Conservation (phyloP, 1,284 basidiomycete species). For the Trichosporon coremiiforme region DNA sequence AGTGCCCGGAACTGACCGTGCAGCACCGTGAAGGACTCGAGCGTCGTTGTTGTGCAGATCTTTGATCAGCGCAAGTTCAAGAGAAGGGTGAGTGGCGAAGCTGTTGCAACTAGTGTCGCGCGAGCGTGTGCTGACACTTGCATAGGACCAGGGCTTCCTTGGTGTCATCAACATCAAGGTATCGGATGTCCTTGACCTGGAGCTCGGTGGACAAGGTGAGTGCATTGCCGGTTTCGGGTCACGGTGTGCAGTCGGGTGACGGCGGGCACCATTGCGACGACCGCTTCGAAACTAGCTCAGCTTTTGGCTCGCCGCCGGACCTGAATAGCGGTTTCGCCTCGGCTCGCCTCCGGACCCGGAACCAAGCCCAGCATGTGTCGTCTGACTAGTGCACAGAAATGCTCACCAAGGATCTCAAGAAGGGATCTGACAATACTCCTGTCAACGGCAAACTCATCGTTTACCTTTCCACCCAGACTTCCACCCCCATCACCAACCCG, state of each 20-base stretch:
- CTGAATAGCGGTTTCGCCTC: background rate
- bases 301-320: background rate
- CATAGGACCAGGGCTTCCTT: conserved; percentile 82
- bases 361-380: conserved; percentile 11
- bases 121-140: background rate
- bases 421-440: conserved; percentile 80
- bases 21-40: conserved; percentile 84
- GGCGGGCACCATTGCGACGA: background rate
- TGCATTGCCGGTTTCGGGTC: conserved; percentile 23
- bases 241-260: background rate
- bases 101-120: background rate
- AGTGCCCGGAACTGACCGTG: background rate
- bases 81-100: conserved; percentile 60
- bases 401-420: conserved; percentile 77
- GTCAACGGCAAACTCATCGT: conserved; percentile 84
- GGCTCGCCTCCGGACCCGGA: background rate
- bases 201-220: conserved; percentile 84
- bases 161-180: conserved; percentile 91
- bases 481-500: conserved; percentile 72
- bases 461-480: conserved; percentile 77
- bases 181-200: conserved; percentile 83
- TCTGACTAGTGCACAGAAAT: conserved; percentile 62
- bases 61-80: conserved; percentile 98
- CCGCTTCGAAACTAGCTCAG: conserved; percentile 6
- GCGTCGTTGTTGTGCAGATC: conserved; percentile 89